Evolutionary conservation across 148 eudicot genomes (phyloP).

Genomic region (Cornus kousa): DNA sequence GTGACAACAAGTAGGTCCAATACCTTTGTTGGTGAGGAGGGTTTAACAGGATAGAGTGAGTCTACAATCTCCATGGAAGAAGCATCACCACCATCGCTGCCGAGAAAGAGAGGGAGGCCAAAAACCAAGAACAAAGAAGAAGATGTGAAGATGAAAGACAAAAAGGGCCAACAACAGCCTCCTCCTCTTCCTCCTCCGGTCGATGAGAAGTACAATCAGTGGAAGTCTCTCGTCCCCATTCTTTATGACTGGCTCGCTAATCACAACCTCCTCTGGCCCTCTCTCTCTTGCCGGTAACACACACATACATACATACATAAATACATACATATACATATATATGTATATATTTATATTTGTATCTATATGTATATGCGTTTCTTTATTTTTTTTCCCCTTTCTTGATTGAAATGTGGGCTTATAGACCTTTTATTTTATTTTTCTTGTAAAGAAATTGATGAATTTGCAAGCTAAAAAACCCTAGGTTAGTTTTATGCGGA

Average conservation of each 20-base stretch:
- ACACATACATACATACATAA: neutral
- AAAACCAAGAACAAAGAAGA: conserved; percentile 29
- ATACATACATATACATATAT: no score
- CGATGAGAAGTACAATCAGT: conserved; percentile 49
- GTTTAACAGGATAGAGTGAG: neutral
- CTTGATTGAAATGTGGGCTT: neutral
- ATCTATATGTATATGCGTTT: no score
- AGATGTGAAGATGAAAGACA: conserved; percentile 52
- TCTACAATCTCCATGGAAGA: no score
- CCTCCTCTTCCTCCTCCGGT: conserved; percentile 20
- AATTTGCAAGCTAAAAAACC: no score
- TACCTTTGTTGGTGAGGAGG: neutral
- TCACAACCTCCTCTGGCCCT: conserved; percentile 68
- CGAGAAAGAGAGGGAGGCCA: conserved; percentile 32
- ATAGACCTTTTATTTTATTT: no score
- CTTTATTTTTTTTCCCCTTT: no score
- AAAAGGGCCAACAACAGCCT: conserved; percentile 28
- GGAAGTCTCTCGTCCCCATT: conserved; percentile 59
- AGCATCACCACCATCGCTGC: neutral
- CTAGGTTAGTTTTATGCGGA: no score
- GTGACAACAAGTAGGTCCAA: no score
- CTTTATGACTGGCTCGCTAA: conserved; percentile 53
- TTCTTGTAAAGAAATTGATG: no score
- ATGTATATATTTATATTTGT: no score
- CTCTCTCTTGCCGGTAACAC: conserved; percentile 69